Base-by-base conservation (phyloP, 2,329 filamentous ascomycete species). In the Fusarium lateritium region DNA sequence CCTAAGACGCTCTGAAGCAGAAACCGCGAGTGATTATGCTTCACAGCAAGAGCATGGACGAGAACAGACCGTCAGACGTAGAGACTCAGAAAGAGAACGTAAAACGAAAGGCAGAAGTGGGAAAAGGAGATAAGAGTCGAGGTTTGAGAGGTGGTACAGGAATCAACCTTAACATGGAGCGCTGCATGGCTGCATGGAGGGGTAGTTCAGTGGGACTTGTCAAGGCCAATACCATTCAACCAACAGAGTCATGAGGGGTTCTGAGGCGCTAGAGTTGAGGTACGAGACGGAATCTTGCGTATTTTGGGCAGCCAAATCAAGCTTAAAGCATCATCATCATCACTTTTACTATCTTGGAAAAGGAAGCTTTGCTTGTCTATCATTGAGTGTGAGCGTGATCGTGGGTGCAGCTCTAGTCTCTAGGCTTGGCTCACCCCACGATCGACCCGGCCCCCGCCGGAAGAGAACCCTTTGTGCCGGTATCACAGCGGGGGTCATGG, bases 161-260 rank as follows among this genome's bases (percentile, higher is more conserved):
- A 31, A 56, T 26, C 11, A 38, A 28, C 36, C 17, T 34, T 36
- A 28, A 56, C 28, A 52, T 43, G 33, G 45, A 65, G 53, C 45
- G 39, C 42, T 63, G 36, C 42, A 56, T n/a, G 31, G 17, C 38
- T 19, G 19, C 19, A 45, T 58, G 49, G 66, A 59, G 59, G 63
- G 63, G 68, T 54, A 70, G 56, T 52, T 58, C 44, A 52, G 56
- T 57, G 59, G 55, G 61, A 70, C 64, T 61, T 26, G 43, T 46
- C 45, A 33, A 44, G 28, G 51, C 59, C 39, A 64, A 64, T 64
- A 42, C 52, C 13, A 38, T 64, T 33, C 31, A 49, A n/a, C 39
- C 40, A 45, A 21, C 19, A 64, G 33, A 22, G 50, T 44, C 44
- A 64, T 64, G 44, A 40, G 33, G 63, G 57, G 40, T 39, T 44